These are phyloP conservation scores for Calonectria leucothoes DNA, from an alignment of 2,329 filamentous ascomycete species.

Conservation along the genomic window DNA sequence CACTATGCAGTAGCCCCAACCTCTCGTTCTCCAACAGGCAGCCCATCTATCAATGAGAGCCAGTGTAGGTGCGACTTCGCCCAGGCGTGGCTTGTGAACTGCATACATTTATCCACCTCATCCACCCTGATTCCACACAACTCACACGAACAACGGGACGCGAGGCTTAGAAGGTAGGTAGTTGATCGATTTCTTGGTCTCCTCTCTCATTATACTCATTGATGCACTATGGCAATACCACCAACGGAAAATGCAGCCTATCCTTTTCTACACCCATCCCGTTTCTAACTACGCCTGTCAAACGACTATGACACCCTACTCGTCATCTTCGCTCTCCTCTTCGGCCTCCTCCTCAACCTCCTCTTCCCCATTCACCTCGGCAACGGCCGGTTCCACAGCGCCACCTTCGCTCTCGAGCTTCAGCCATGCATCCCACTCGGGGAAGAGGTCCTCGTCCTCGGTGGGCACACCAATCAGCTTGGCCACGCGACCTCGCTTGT, in stretches of 20 bases:
- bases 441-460: conserved; percentile 89
- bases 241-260: conserved; percentile 41
- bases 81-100: too few species aligned
- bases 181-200: conserved; percentile 29
- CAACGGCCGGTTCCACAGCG: conserved; percentile 36
- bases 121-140: neutral
- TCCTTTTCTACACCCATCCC: conserved; percentile 44
- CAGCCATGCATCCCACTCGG: conserved; percentile 94
- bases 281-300: conserved; percentile 37
- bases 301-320: conserved; percentile 35
- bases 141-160: neutral
- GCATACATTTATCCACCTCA: neutral
- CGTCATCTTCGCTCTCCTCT: conserved; percentile 40
- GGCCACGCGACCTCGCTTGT: conserved; percentile 85
- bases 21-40: too few species aligned
- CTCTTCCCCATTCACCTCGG: conserved; percentile 37
- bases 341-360: conserved; percentile 36
- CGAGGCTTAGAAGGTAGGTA: neutral
- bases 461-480: conserved; percentile 86
- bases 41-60: too few species aligned
- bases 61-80: too few species aligned
- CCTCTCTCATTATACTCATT: conserved; percentile 46
- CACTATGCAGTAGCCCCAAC: too few species aligned
- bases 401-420: conserved; percentile 80
- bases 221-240: conserved; percentile 43